Evolutionary conservation across 805 yeast genomes (phyloP).

Genomic region (Metschnikowia drakensbergensis): DNA sequence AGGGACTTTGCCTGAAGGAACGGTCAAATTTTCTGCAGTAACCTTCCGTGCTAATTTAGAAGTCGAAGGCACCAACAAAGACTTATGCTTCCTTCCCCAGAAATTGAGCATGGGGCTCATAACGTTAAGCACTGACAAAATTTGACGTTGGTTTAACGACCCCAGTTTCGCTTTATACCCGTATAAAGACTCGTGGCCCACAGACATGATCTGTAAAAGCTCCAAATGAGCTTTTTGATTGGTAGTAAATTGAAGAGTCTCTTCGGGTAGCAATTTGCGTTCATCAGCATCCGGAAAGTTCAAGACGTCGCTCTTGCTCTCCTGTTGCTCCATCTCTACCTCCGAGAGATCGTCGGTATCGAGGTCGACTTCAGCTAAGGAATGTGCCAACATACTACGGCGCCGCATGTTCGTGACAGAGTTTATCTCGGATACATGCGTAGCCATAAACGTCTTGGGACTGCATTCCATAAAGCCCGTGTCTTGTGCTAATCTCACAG

Average conservation of each 20-base stretch:
- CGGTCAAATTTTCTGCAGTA: constrained; percentile 25
- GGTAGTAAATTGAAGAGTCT: constrained; percentile 49
- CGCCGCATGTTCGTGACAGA: constrained; percentile 79
- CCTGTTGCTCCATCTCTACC: constrained; percentile 28
- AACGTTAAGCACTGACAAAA: constrained; percentile 65
- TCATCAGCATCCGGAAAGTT: constrained; percentile 33
- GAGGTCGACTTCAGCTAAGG: constrained; percentile 62
- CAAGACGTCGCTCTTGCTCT: constrained; percentile 23
- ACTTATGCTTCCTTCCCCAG: constrained; percentile 68
- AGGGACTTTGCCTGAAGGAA: constrained; percentile 33
- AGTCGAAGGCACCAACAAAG: constrained; percentile 48
- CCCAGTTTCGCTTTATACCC: constrained; percentile 57
- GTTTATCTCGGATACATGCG: constrained; percentile 79
- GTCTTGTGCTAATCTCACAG: constrained; percentile 82
- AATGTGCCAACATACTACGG: constrained; percentile 70
- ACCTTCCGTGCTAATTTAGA: constrained; percentile 34
- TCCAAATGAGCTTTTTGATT: constrained; percentile 77
- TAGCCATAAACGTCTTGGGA: constrained; percentile 71
- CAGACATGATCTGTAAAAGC: constrained; percentile 67
- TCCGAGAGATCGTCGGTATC: constrained; percentile 42
- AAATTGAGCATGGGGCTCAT: constrained; percentile 72
- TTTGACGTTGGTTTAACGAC: constrained; percentile 54
- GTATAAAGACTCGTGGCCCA: constrained; percentile 82
- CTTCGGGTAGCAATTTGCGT: constrained; percentile 8
- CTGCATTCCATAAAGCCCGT: constrained; percentile 75